Base-by-base conservation (phyloP, 2,329 filamentous ascomycete genomes). In the Phyllosticta ampelicida region DNA sequence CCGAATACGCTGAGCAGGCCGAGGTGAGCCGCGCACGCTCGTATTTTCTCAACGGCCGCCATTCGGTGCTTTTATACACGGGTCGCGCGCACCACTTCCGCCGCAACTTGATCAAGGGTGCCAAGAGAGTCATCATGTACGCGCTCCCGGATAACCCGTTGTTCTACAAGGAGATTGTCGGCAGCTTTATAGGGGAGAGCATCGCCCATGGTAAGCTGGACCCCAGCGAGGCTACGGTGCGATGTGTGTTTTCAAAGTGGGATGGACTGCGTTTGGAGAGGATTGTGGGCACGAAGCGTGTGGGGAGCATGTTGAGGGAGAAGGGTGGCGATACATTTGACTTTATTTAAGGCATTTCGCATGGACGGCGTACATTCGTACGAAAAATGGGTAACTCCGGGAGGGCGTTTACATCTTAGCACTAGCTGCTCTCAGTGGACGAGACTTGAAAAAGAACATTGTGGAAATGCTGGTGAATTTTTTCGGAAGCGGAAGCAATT, bases 41-140 rank as follows among this genome's bases (percentile, higher is more conserved):
- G 11, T 89, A 96, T 69, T 97, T 99, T 73, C 76, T 90, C 63
- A 87, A 78, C 48, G 94, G 91, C 5, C 80, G 90, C 16, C 88
- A 96, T 69, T 84, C 84, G 19, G 80, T 97, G 18, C 74, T 99
- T 48, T 77, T 99, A 16, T 99, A 97, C 74, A 95, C 91, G 1
- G 92, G 95, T 71, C 85, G 94, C 60, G 89, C 91, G n/a, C 94
- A 99, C 73, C 94, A 99, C 73, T 97, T 97, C 78, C 84, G 90
- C 54, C 81, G 94, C n/a, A 90, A 94, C 68, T 81, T 83, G 63
- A 79, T 99, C 56, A 81, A 84, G 36, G 94, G 94, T 20, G 90
- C 94, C 13, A 86, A 85, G 70, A 80, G 85, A 48, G 82, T 97
- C n/a, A 80, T 96, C 55, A 86, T 96, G 78, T 97, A 97, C 70